A percentile compares a stretch with the other conserved stretches of the same genome.
phyloP scores from a whole-genome alignment of 805 yeast species.

The Hemisphaericaspora nanyangensis region DNA sequence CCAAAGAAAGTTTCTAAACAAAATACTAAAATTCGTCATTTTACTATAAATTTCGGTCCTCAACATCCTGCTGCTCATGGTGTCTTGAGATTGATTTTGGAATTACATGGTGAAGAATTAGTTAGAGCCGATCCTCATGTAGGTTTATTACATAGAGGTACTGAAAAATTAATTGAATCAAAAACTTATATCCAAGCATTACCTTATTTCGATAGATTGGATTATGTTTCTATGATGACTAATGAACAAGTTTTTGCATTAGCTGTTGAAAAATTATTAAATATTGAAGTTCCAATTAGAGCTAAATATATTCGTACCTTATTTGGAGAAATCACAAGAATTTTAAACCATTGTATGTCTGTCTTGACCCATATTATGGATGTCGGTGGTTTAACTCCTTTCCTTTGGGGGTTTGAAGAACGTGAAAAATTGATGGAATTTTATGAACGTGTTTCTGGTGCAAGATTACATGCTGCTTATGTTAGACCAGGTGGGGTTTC shows the following conservation, averaged over 20 bases:
- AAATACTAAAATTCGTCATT: conserved; percentile 68
- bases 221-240: conserved; percentile 85
- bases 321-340: conserved; percentile 83
- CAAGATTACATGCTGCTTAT: conserved; percentile 84
- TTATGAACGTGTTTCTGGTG: conserved; percentile 87
- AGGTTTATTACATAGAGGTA: conserved; percentile 83
- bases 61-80: conserved; percentile 97
- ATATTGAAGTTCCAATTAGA: conserved; percentile 80
- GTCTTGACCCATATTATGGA: conserved; percentile 88
- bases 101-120: conserved; percentile 85
- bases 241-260: conserved; percentile 81
- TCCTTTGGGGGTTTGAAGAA: conserved; percentile 92
- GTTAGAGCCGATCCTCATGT: conserved; percentile 86
- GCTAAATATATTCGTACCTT: conserved; percentile 81
- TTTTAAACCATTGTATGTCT: conserved; percentile 82
- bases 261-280: conserved; percentile 80
- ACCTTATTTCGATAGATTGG: conserved; percentile 85
- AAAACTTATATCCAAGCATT: conserved; percentile 85
- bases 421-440: conserved; percentile 91
- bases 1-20: conserved; percentile 40
- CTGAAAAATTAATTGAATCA: conserved; percentile 82
- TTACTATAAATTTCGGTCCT: conserved; percentile 88
- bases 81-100: conserved; percentile 79
- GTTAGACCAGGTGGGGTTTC: conserved; percentile 91
- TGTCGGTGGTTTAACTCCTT: conserved; percentile 91